Evolutionary conservation across 2,329 filamentous ascomycete species (phyloP).

Genomic region (Aureobasidium pullulans): DNA sequence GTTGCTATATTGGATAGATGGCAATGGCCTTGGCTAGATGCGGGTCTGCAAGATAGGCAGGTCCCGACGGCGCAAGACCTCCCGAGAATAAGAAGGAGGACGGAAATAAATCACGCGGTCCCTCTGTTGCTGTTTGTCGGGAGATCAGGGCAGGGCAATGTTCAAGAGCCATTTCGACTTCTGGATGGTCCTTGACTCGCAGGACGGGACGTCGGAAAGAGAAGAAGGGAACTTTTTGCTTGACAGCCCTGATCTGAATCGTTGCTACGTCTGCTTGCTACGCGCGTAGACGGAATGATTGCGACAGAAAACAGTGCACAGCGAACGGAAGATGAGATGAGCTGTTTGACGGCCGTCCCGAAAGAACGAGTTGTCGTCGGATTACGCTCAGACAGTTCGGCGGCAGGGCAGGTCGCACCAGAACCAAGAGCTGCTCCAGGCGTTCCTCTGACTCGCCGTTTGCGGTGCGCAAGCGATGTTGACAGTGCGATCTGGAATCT

Average conservation of each 20-base stretch:
- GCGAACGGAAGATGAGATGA: neutral
- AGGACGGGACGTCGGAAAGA: neutral
- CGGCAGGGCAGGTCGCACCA: neutral
- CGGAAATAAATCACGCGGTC: neutral
- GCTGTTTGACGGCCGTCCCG: neutral
- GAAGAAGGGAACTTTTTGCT: neutral
- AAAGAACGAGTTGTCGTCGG: neutral
- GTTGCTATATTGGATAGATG: neutral
- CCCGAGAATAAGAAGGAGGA: neutral
- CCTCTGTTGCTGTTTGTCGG: neutral
- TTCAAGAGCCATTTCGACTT: neutral
- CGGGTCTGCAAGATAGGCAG: neutral
- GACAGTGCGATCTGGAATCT: neutral
- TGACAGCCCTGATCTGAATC: neutral
- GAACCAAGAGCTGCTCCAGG: neutral
- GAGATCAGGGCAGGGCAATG: neutral
- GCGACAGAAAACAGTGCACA: neutral
- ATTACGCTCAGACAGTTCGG: conserved; percentile 7
- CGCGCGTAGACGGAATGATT: neutral
- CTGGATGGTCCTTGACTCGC: neutral
- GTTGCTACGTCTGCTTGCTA: neutral
- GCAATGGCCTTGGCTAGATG: neutral
- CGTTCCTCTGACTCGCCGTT: conserved; percentile 5
- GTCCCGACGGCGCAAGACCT: neutral
- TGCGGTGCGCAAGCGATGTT: neutral